Percentiles rank a stretch among this genome's conserved stretches.
Evolutionary conservation across 1,139 yeast species (phyloP).

Genomic region (Protomyces inouyei): DNA sequence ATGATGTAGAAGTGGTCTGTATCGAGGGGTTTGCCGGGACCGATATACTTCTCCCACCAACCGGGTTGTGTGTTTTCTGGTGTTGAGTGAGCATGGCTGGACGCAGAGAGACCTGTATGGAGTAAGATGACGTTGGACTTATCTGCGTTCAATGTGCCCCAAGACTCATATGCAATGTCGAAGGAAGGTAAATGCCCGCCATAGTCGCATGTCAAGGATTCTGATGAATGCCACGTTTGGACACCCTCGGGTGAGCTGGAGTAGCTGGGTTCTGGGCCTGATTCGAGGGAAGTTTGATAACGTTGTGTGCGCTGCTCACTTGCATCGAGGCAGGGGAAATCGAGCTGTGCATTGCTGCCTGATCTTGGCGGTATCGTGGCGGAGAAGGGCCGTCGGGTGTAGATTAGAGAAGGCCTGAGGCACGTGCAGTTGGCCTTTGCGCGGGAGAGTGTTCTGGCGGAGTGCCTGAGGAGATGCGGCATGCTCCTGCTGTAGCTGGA

Average conservation of each 20-base stretch:
- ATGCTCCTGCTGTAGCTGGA: background rate
- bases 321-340: constrained; percentile 82
- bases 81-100: constrained; percentile 91
- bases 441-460: background rate
- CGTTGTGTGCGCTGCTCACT: constrained; percentile 55
- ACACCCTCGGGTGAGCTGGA: constrained; percentile 27
- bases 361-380: background rate
- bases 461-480: background rate
- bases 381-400: background rate
- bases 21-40: constrained; percentile 73
- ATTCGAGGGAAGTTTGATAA: constrained; percentile 35
- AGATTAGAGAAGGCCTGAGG: background rate
- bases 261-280: constrained; percentile 24
- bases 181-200: constrained; percentile 75
- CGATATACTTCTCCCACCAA: constrained; percentile 96
- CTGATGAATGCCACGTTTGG: constrained; percentile 56
- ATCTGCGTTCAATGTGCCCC: constrained; percentile 67
- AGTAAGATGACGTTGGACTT: constrained; percentile 68
- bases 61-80: constrained; percentile 65
- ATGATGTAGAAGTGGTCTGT: constrained; percentile 75
- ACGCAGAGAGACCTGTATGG: constrained; percentile 89
- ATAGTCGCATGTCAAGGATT: constrained; percentile 68
- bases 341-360: constrained; percentile 55
- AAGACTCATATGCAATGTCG: constrained; percentile 81
- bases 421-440: background rate